Evolutionary conservation across 208 protist genomes (phyloP).

Genomic region (Herpetomonas muscarum): DNA sequence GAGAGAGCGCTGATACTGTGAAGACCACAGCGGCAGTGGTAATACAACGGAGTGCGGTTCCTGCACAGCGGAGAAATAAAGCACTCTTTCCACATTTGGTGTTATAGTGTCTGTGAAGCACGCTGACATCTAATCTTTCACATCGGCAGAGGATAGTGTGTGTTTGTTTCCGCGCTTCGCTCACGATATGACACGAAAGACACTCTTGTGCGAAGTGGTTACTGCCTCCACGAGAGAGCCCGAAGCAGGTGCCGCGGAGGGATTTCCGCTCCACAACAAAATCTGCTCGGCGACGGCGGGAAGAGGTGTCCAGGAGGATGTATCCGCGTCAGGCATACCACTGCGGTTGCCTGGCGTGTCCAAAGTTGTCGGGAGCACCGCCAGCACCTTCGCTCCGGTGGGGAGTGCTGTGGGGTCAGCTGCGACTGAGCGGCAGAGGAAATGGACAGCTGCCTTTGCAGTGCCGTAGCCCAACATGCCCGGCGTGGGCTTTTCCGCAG

Average conservation of each 20-base stretch:
- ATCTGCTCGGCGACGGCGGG: constrained; percentile 27
- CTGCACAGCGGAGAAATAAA: too few species aligned
- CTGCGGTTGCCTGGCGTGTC: constrained; percentile 65
- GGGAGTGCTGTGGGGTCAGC: constrained; percentile 32
- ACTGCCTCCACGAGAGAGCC: constrained; percentile 34
- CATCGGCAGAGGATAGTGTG: not conserved
- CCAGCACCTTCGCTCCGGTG: constrained; percentile 31
- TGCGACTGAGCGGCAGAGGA: constrained; percentile 56
- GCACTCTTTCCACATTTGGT: not conserved
- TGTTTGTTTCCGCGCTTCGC: not conserved
- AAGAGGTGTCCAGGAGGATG: constrained; percentile 48
- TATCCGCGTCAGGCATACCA: constrained; percentile 61
- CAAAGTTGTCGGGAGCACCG: constrained; percentile 63
- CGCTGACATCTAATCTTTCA: not conserved
- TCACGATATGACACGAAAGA: constrained; percentile 6
- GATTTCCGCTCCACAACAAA: constrained; percentile 34
- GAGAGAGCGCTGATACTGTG: too few species aligned
- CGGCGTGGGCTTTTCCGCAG: constrained; percentile 39
- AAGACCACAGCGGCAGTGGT: too few species aligned
- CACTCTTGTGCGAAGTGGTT: constrained; percentile 14
- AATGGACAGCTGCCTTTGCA: constrained; percentile 83
- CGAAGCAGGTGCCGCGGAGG: constrained; percentile 15
- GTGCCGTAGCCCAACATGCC: constrained; percentile 84
- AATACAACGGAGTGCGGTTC: too few species aligned
- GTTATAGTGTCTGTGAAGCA: not conserved